phyloP scores from a whole-genome alignment of 768 basidiomycete species.

The Nevesoporus exiguus region DNA sequence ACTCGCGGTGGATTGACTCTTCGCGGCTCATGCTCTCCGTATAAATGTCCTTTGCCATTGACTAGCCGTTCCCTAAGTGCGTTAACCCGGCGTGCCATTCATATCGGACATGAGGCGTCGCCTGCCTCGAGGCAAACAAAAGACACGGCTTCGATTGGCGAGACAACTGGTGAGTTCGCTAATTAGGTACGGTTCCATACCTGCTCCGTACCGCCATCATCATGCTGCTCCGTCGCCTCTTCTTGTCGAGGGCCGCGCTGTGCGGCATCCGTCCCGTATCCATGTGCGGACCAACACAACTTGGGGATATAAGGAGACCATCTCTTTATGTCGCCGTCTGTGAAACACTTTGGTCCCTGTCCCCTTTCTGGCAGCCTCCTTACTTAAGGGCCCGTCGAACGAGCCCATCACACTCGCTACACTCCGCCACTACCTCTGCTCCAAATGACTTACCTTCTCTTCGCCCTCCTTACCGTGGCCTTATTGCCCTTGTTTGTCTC shows the following conservation, averaged over 20 bases:
- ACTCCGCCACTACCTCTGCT: background rate
- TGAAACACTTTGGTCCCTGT: background rate
- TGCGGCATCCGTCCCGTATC: conserved; percentile 14
- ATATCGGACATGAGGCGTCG: background rate
- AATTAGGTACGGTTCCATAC: background rate
- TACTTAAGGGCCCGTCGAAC: conserved; percentile 22
- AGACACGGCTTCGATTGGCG: background rate
- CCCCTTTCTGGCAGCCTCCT: background rate
- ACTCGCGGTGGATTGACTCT: background rate
- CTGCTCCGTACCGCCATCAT: background rate
- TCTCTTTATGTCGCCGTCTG: background rate
- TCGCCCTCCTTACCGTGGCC: conserved; percentile 7
- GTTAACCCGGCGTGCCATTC: background rate
- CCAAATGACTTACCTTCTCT: conserved; percentile 16
- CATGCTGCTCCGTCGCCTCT: background rate
- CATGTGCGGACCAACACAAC: conserved; percentile 9
- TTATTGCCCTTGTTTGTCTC: conserved; percentile 22
- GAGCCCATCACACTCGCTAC: conserved; percentile 5
- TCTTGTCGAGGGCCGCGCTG: conserved; percentile 10
- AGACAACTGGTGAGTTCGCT: background rate
- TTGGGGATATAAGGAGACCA: conserved; percentile 20
- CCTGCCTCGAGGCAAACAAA: background rate
- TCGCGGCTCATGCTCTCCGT: background rate
- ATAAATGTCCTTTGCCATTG: background rate
- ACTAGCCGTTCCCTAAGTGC: background rate